Base-by-base conservation (phyloP, 768 basidiomycete species). In the Tricholoma saponaceum region DNA sequence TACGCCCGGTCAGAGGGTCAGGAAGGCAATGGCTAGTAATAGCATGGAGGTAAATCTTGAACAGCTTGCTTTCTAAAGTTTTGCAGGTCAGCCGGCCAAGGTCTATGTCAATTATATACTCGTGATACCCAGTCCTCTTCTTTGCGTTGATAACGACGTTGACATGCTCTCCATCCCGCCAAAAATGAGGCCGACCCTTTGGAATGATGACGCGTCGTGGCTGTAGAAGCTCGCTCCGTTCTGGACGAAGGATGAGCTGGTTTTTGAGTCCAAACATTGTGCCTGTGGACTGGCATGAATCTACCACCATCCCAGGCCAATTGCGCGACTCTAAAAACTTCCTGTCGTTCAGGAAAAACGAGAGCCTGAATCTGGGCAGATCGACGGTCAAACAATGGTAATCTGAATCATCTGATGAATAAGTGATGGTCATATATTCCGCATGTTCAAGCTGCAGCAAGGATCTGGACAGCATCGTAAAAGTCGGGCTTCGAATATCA, bases 1-100 rank as follows among this genome's bases (percentile, higher is more conserved):
- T 76, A 7, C 74, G 73, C 16, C 62, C 60, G 0, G 75, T 78
- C 18, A 83, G 66, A 3, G 78, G 76, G 64, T 83, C 81, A 10
- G 70, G 67, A 14, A 76, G 63, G 47, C 71, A 72, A 44, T 74
- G 71, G 25, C 75, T 74, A 2, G 74, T 80, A 2, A 79, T 56
- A 16, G 77, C 76, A 44, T 83, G 82, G 14, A 83, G 67, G 52
- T 78, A 78, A 2, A 73, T 67, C 47, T 68, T 69, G 54, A 70
- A 79, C 7, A 80, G 65, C 33, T 64, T 65, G 58, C 67, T 66
- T 5, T 60, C 59, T 22, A 73, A 58, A 66, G 68, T 54, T 65
- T 62, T 59, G 51, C 76, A 68, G 4, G 66, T 60, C 13, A 78
- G 59, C 18, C 69, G 60, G 30, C 73, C 69, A 14, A 77, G 64